These are phyloP conservation scores for Candida koratica DNA, from an alignment of 805 yeast species.

Conservation along the genomic window DNA sequence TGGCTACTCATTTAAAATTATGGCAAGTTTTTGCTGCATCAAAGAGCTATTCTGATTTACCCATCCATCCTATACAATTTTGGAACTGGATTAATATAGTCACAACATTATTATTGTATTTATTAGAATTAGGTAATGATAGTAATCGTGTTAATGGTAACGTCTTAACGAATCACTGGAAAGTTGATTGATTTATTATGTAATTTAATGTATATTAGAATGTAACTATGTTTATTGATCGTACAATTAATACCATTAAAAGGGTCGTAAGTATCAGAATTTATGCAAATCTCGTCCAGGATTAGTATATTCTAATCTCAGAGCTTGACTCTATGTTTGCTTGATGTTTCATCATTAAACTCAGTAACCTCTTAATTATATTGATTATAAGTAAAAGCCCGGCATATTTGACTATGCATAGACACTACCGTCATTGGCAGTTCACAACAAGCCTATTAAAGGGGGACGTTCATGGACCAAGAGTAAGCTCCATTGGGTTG, in stretches of 20 bases:
- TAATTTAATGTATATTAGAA: conserved; percentile 8
- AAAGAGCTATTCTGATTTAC: conserved; percentile 19
- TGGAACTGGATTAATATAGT: conserved; percentile 97
- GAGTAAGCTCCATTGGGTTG: conserved; percentile 90
- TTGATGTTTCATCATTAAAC: conserved; percentile 64
- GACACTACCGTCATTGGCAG: no score
- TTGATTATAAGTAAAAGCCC: conserved; percentile 28
- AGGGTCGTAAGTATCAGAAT: conserved; percentile 28
- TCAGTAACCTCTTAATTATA: conserved; percentile 18
- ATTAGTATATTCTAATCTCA: conserved; percentile 48
- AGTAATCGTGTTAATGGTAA: conserved; percentile 25
- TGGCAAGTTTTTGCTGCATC: conserved; percentile 52
- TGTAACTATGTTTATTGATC: background rate
- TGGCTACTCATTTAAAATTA: conserved; percentile 57
- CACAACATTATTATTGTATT: conserved; percentile 72
- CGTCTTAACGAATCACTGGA: conserved; percentile 44
- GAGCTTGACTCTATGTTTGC: conserved; percentile 93
- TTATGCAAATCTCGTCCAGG: conserved; percentile 70
- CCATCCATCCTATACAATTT: conserved; percentile 82
- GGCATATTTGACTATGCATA: conserved; percentile 67
- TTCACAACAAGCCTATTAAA: conserved; percentile 26
- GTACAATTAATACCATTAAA: conserved; percentile 9
- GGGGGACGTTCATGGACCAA: conserved; percentile 59
- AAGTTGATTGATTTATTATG: conserved; percentile 26
- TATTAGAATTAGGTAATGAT: conserved; percentile 57